phyloP scores from a whole-genome alignment of 2,329 filamentous ascomycete species.

The Sphaerostilbella broomeana region DNA sequence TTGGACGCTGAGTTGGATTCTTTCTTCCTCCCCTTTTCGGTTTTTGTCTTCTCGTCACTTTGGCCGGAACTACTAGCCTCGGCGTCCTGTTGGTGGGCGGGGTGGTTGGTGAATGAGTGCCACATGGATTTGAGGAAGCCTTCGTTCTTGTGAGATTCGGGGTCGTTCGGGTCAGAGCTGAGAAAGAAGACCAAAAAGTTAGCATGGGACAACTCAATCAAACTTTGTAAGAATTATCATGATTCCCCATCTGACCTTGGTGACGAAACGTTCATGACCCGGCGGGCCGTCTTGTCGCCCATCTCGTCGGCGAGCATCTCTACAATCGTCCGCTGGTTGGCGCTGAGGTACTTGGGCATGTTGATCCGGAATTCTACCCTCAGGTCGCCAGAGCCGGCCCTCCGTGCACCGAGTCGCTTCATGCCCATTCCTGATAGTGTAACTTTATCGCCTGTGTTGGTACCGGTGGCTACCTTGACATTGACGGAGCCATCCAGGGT shows the following conservation, averaged over 20 bases:
- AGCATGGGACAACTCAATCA: conserved; percentile 6
- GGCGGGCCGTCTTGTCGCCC: conserved; percentile 83
- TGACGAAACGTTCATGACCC: conserved; percentile 73
- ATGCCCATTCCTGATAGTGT: conserved; percentile 89
- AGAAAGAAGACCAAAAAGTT: neutral
- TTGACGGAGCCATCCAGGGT: conserved; percentile 87
- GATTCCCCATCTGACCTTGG: conserved; percentile 23
- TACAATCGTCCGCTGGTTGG: conserved; percentile 85
- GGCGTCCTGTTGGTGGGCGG: conserved; percentile 41
- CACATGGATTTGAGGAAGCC: conserved; percentile 90
- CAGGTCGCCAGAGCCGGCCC: conserved; percentile 69
- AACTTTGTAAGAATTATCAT: neutral
- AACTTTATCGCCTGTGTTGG: conserved; percentile 85
- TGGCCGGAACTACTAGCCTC: conserved; percentile 21
- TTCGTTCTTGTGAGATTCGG: conserved; percentile 65
- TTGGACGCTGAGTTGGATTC: conserved; percentile 21
- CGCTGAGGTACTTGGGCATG: conserved; percentile 90
- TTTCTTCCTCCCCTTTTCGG: conserved; percentile 25
- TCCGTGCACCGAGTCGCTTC: conserved; percentile 69
- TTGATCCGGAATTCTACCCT: conserved; percentile 89
- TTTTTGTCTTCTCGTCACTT: conserved; percentile 13
- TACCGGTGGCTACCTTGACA: conserved; percentile 85
- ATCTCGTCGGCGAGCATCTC: conserved; percentile 98
- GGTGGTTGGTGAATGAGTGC: conserved; percentile 83
- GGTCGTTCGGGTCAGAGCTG: conserved; percentile 20